These are phyloP conservation scores for Plectosphaerella cucumerina DNA, from an alignment of 2,329 filamentous ascomycete genomes.

Conservation along the genomic window DNA sequence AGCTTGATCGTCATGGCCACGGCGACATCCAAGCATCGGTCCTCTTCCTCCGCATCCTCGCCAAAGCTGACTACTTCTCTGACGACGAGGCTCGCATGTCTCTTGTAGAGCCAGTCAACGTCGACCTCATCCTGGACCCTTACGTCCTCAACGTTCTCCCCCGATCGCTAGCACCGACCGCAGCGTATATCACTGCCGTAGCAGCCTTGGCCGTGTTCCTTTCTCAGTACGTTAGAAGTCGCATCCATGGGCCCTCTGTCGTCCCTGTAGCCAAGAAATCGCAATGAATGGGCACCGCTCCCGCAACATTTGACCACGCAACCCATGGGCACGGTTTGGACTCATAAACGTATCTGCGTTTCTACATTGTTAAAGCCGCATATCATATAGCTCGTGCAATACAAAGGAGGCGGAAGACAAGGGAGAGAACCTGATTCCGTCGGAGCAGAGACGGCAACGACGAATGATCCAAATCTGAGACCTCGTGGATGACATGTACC, in stretches of 20 bases:
- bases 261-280: too few species aligned
- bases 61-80: conserved; percentile 83
- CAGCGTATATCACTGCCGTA: conserved; percentile 62
- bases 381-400: too few species aligned
- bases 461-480: too few species aligned
- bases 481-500: too few species aligned
- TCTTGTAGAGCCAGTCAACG: conserved; percentile 66
- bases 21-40: conserved; percentile 35
- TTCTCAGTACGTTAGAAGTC: conserved; percentile 29
- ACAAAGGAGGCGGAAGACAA: too few species aligned
- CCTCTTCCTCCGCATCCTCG: conserved; percentile 69
- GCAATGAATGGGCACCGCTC: too few species aligned
- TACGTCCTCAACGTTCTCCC: conserved; percentile 79
- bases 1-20: not conserved
- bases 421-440: too few species aligned
- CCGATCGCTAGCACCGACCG: conserved; percentile 68
- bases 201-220: conserved; percentile 43
- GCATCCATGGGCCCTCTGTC: conserved; percentile 21
- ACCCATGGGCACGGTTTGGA: too few species aligned
- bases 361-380: too few species aligned
- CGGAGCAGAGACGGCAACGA: too few species aligned
- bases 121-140: conserved; percentile 83
- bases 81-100: conserved; percentile 71
- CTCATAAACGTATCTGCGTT: too few species aligned
- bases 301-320: too few species aligned